Percentiles rank a stretch among this genome's conserved stretches.
These are phyloP conservation scores for Verticillium alfalfae DNA, from an alignment of 2,329 filamentous ascomycete species.

Conservation along the genomic window DNA sequence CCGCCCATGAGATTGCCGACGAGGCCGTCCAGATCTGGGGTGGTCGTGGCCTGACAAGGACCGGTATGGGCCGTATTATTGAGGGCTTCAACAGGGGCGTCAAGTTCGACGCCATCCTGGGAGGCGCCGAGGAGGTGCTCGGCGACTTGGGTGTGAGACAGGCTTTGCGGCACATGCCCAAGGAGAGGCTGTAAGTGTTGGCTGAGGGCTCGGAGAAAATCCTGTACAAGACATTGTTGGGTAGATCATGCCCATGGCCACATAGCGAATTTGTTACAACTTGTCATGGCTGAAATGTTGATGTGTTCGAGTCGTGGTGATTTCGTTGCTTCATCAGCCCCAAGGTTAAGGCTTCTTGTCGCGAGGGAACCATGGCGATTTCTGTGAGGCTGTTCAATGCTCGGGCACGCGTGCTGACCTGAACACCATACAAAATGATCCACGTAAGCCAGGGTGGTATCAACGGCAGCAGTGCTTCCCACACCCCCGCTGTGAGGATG, in stretches of 20 bases:
- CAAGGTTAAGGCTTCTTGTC: too few relatives aligned
- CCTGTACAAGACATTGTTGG: neutral
- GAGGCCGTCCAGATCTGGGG: constrained; percentile 84
- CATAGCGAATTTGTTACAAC: neutral
- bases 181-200: constrained; percentile 63
- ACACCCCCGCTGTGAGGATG: neutral
- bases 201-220: neutral
- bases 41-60: constrained; percentile 72
- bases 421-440: neutral
- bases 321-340: too few relatives aligned
- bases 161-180: constrained; percentile 79
- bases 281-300: neutral
- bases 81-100: constrained; percentile 82
- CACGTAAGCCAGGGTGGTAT: neutral
- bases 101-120: constrained; percentile 75
- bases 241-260: neutral
- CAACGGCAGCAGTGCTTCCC: neutral
- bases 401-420: too few relatives aligned
- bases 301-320: too few relatives aligned
- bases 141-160: constrained; percentile 78
- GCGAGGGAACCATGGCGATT: too few relatives aligned
- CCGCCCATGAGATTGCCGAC: constrained; percentile 78
- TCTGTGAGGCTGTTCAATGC: too few relatives aligned
- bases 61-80: constrained; percentile 75
- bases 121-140: constrained; percentile 78